Evolutionary conservation across 2,329 filamentous ascomycete species (phyloP), one percentile per base, ranked within the genome.

Genomic region (Cercospora janseana): DNA sequence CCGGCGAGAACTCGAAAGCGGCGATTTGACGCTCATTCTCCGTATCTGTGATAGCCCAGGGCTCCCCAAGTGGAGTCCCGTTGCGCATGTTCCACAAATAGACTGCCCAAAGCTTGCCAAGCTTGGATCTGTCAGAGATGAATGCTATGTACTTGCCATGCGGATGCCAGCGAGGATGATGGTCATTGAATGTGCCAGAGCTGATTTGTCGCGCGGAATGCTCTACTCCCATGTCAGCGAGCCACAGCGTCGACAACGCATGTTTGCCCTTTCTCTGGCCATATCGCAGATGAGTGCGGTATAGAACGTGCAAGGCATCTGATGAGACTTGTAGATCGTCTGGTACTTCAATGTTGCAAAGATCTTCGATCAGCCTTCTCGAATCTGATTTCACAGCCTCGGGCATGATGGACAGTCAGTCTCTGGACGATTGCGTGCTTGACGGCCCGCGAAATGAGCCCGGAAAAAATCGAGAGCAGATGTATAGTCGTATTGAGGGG

Each of bases 41-140:
- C 2, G 48, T 27, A n/a, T 57, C 46, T 2, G 66, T 70, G 7
- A 70, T 21, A 1, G 63, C 40, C 21, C 56, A 34, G 2, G 66
- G 50, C 38, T 68, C 64, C 7, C 62, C 60, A 23, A 53, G 35
- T 6, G 29, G 38, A 4, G 29, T 37, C 4, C 46, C 49, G 24
- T 57, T 34, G 7, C 41, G 13, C 5, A 64, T 20, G 21, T 56
- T 35, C 24, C 66, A 41, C 2, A 62, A 24, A 44, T 68, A 69
- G 27, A 70, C 62, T 1, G 64, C 66, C 49, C 56, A 63, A 28
- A 55, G 60, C 49, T 66, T 56, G 2, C 66, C 65, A 15, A 41
- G 28, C n/a, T 63, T 60, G 6, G 55, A 62, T 24, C 68, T 59
- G 43, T 70, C 65, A 3, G 67, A 69, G n/a, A 67, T 41, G 49